phyloP scores from a whole-genome alignment of 768 basidiomycete species.

The Leccinum sublutescens region DNA sequence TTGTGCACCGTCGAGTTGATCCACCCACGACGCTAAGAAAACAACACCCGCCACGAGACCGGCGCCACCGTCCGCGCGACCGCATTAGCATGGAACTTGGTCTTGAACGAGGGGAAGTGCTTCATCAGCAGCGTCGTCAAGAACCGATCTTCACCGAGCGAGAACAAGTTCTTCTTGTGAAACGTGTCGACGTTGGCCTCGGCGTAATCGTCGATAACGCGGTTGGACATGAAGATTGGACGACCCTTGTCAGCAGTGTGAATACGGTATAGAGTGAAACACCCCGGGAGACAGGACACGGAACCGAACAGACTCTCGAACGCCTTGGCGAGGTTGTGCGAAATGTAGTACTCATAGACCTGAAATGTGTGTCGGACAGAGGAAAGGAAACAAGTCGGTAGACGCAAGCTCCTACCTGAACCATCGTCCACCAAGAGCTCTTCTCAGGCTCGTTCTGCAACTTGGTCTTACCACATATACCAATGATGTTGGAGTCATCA shows the following conservation, averaged over 20 bases:
- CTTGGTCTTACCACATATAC: conserved; percentile 69
- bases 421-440: conserved; percentile 75
- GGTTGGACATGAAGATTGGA: conserved; percentile 69
- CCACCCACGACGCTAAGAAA: too few relatives aligned
- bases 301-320: conserved; percentile 67
- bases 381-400: too few relatives aligned
- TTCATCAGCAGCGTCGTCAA: conserved; percentile 68
- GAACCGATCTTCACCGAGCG: conserved; percentile 67
- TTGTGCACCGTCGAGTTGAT: too few relatives aligned
- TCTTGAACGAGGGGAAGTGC: conserved; percentile 56
- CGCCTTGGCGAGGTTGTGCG: conserved; percentile 64
- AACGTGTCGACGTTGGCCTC: conserved; percentile 65
- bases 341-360: conserved; percentile 74
- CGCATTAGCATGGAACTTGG: too few relatives aligned
- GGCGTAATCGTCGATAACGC: conserved; percentile 67
- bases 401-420: conserved; percentile 44
- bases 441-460: conserved; percentile 58
- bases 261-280: conserved; percentile 69
- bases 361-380: conserved; percentile 20
- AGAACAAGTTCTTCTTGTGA: conserved; percentile 70
- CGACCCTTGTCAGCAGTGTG: conserved; percentile 72
- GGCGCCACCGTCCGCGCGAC: too few relatives aligned
- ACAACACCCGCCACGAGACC: too few relatives aligned
- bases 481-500: conserved; percentile 61
- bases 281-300: conserved; percentile 70